Evolutionary conservation across 768 basidiomycete genomes (phyloP), one percentile per base, ranked within the genome.

Genomic region (Hortiboletus flavorubellus): DNA sequence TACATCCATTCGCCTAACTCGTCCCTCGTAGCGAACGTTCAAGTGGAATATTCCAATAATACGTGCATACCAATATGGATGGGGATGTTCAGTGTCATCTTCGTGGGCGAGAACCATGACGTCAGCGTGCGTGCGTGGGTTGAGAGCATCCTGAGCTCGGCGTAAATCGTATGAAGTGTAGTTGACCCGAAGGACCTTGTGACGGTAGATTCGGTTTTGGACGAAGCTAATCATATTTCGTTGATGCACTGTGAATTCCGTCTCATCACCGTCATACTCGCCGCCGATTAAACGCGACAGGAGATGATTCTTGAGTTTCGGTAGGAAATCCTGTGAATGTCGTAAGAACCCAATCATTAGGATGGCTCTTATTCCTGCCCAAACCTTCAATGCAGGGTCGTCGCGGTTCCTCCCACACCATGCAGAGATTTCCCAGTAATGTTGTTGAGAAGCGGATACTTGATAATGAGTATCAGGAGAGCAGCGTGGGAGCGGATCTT

Each of bases 21-120:
- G 0, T 33, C 11, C 35, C 16, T 44, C 10, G 11, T 14, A 53
- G 29, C 30, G 12, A 23, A 59, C 15, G 12, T 51, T 41, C 0
- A 54, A 0, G 3, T 62, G 59, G 21, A 62, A 62, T 0, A 62
- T 31, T 1, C 59, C 55, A 11, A 61, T 46, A 0, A 60, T 51
- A 0, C 10, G 39, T 0, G 54, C 39, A 23, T 79, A 79, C 74
- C 72, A 76, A 39, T 71, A 79, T 0, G 73, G 74, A 33, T 79
- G 72, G 0, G 73, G 72, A 33, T 78, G 67, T 1, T 55, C 42
- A 3, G 0, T 31, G 1, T 49, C 46, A 35, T 78, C 72, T 3
- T 59, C 55, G 1, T 55, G 50, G 9, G 69, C 44, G 1, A 71
- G 65, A 3, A 75, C 60, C 72, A 79, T 76, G 18, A 81, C 49